Base-by-base conservation (phyloP, 2,329 filamentous ascomycete species). In the Nemania abortiva region DNA sequence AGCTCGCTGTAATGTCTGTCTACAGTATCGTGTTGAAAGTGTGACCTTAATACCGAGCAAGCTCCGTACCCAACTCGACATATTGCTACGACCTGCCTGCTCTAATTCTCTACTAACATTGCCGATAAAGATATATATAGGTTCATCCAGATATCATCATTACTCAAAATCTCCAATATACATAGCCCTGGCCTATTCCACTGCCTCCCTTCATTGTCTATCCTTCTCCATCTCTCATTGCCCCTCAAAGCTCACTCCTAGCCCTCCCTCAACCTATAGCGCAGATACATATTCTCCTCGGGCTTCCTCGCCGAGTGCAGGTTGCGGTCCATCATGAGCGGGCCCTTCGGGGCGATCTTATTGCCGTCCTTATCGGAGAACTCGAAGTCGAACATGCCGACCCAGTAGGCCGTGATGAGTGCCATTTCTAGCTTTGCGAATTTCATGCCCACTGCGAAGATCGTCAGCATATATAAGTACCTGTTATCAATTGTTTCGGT, bases 381-480 rank as follows among this genome's bases (percentile, higher is more conserved):
- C 31, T 80, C 75, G 65, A 83, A 81, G 56, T 85, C 81, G 69
- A 85, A 86, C 42, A 78, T 79, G 3, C 82, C 82, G 34, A 84
- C 62, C 67, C 84, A 85, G 72, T 84, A 84, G 0, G 83, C 83
- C 0, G 81, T 81, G 65, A 86, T 85, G 62, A 86, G 71, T 55
- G 83, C 83, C 69, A 82, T 82, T 73, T 86, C 84, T 2, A 86
- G 77, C 72, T 85, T 85, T 1, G 85, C 84, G 70, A 86, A 86
- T 62, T 62, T 71, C 75, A 74, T 76, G 20, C 75, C 63, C 79
- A 81, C 80, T 76, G 63, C 47, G 6, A 5, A 50, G 52, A 29
- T 29, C n/a, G 15, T 67, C 18, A 70, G 65, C 45, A 55, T 34
- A 22, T 42, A 18, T 10, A 2, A 20, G 13, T 15, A n/a, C 18